A percentile compares a stretch with the other conserved stretches of the same genome.
phyloP scores from a whole-genome alignment of 2,329 filamentous ascomycete species.

The Aspergillus brasiliensis region DNA sequence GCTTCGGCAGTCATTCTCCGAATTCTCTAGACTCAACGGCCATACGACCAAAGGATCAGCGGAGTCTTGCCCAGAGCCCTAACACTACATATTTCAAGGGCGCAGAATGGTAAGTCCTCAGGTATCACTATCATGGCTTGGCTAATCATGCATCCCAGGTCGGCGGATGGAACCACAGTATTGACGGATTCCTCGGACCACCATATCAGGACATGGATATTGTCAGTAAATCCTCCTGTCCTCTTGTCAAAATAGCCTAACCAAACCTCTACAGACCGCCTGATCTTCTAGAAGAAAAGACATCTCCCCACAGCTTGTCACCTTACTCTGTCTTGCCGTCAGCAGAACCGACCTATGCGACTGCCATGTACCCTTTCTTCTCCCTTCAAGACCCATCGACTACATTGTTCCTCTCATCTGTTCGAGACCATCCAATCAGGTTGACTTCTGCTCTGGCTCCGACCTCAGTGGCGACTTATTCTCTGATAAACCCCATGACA shows the following conservation, averaged over 20 bases:
- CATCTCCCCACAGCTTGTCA: slow-evolving; percentile 40
- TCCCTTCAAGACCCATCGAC: slow-evolving; percentile 53
- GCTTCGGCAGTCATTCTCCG: not conserved
- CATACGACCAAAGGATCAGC: too few relatives aligned
- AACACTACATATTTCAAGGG: slow-evolving; percentile 47
- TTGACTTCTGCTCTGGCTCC: slow-evolving; percentile 58
- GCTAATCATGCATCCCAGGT: slow-evolving; percentile 34
- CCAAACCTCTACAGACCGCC: slow-evolving; percentile 40
- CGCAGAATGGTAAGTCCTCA: slow-evolving; percentile 45
- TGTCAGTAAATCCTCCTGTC: slow-evolving; percentile 41
- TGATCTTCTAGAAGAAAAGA: slow-evolving; percentile 48
- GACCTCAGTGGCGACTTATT: slow-evolving; percentile 54
- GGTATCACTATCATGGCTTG: not conserved
- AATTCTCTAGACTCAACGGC: not conserved
- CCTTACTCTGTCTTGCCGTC: slow-evolving; percentile 51
- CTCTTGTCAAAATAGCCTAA: slow-evolving; percentile 11
- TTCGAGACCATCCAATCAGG: slow-evolving; percentile 58
- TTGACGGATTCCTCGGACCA: slow-evolving; percentile 57
- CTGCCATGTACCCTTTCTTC: slow-evolving; percentile 58
- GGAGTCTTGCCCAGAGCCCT: not conserved
- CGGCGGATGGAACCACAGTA: slow-evolving; percentile 60
- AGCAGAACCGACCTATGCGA: slow-evolving; percentile 56
- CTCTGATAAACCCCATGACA: slow-evolving; percentile 56
- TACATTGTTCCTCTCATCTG: slow-evolving; percentile 54
- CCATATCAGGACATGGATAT: slow-evolving; percentile 55